Conservation (phyloP, 202 grass and related monocot genomes). For the Carex sylvatica region DNA sequence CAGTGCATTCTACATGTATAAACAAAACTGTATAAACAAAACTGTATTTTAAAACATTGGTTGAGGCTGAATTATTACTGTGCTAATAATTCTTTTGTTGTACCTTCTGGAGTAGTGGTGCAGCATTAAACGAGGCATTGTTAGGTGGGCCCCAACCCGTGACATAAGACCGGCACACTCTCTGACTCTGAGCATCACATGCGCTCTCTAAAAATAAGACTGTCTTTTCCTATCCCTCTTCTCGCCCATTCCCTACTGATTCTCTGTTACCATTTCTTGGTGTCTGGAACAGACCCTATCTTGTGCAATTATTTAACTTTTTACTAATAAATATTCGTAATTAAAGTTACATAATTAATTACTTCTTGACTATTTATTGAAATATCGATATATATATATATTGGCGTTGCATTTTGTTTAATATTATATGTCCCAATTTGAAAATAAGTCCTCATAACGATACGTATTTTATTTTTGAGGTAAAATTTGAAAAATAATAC, state of each 20-base stretch:
- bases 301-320: neutral
- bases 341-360: no score
- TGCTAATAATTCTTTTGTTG: neutral
- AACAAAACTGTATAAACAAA: no score
- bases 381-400: no score
- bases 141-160: neutral
- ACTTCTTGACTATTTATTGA: no score
- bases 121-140: neutral
- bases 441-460: no score
- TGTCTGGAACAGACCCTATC: neutral
- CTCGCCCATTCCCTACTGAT: neutral
- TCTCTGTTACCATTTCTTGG: neutral
- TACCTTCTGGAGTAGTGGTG: neutral
- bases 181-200: constrained; percentile 13
- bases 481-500: no score
- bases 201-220: neutral
- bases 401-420: no score
- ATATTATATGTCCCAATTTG: no score
- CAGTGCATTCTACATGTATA: no score
- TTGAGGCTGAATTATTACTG: neutral
- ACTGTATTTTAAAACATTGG: no score
- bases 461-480: no score
- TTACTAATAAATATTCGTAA: no score
- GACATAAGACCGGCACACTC: neutral
- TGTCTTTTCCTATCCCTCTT: neutral